A percentile compares a stretch with the other conserved stretches of the same genome.
phyloP scores from a whole-genome alignment of 2,329 filamentous ascomycete genomes.

The Elsinoe fawcettii region DNA sequence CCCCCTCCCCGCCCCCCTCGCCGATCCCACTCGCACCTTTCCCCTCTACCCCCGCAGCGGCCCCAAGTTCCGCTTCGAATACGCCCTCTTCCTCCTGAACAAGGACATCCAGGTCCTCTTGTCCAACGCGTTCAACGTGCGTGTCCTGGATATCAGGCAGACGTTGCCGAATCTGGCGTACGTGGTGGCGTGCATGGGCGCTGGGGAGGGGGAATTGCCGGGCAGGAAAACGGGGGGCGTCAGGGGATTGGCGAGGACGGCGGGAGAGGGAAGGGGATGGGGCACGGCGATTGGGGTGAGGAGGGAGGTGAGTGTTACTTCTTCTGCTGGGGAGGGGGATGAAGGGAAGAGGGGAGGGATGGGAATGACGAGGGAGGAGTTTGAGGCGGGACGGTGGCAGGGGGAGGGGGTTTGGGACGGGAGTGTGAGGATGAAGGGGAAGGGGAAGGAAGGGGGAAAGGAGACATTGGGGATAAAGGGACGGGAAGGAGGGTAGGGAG shows the following conservation, averaged over 20 bases:
- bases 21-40: slow-evolving; percentile 45
- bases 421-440: slow-evolving; percentile 7
- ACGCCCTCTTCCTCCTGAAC: slow-evolving; percentile 92
- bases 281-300: slow-evolving; percentile 19
- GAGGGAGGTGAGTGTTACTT: background rate
- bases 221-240: slow-evolving; percentile 48
- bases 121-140: slow-evolving; percentile 57
- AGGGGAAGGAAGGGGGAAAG: background rate
- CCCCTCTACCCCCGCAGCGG: slow-evolving; percentile 69
- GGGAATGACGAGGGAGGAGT: slow-evolving; percentile 5
- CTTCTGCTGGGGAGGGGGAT: background rate
- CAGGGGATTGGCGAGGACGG: slow-evolving; percentile 35
- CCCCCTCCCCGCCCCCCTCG: slow-evolving; percentile 12
- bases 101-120: slow-evolving; percentile 77
- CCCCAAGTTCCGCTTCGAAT: slow-evolving; percentile 80
- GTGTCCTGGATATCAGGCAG: slow-evolving; percentile 81
- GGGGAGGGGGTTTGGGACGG: background rate
- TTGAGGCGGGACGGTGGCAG: background rate
- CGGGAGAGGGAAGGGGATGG: slow-evolving; percentile 17
- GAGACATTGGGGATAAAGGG: slow-evolving; percentile 6
- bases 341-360: background rate
- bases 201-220: slow-evolving; percentile 59
- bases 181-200: slow-evolving; percentile 78
- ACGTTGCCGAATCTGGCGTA: slow-evolving; percentile 93
- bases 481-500: background rate